phyloP scores from a whole-genome alignment of 164 flowering plant genomes.

The Magnolia kwangsiensis region DNA sequence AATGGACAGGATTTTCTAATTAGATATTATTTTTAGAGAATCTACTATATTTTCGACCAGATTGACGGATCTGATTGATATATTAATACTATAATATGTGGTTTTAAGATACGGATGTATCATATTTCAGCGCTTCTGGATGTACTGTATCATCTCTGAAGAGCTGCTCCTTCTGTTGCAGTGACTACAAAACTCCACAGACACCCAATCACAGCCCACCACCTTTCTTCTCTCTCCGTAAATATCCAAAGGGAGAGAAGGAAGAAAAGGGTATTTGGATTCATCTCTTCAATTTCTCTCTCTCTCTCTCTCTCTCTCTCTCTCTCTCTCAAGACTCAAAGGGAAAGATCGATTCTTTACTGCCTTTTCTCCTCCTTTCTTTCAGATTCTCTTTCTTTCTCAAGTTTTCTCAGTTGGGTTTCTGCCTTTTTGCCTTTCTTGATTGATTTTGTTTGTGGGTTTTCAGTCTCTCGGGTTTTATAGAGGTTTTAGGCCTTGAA shows the following conservation, averaged over 20 bases:
- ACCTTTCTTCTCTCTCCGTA: slow-evolving; percentile 10
- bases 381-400: slow-evolving; percentile 19
- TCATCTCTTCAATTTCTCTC: slow-evolving; percentile 19
- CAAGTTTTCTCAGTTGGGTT: slow-evolving; percentile 23
- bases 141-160: too few species aligned
- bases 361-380: slow-evolving; percentile 21
- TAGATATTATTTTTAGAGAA: too few species aligned
- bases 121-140: too few species aligned
- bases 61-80: too few species aligned
- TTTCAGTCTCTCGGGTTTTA: slow-evolving; percentile 2
- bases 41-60: too few species aligned
- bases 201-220: slow-evolving; percentile 22
- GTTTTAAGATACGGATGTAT: too few species aligned
- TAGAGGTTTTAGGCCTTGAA: background rate
- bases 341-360: slow-evolving; percentile 15
- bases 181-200: slow-evolving; percentile 21
- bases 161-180: slow-evolving; percentile 10
- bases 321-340: slow-evolving; percentile 18
- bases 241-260: slow-evolving; percentile 1
- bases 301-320: background rate
- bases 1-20: too few species aligned
- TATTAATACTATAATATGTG: too few species aligned
- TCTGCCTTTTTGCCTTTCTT: slow-evolving; percentile 18
- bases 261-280: slow-evolving; percentile 9
- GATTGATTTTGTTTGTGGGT: background rate